Base-by-base conservation (phyloP, 179 eudicot species). In the Drosera spatulata region DNA sequence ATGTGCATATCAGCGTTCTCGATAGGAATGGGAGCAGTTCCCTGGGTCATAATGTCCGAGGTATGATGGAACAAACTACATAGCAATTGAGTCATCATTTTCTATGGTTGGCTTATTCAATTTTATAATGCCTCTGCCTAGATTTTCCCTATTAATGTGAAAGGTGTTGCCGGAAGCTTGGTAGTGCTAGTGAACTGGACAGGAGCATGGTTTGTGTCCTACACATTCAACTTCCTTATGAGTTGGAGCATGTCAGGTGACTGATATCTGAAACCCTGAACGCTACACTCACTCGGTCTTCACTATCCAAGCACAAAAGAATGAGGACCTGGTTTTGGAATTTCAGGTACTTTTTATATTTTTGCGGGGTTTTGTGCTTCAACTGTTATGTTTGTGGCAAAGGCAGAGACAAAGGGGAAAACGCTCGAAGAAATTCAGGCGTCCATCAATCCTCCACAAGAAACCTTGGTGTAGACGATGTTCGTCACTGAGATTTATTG, bases 41-140 rank as follows among this genome's bases (percentile, higher is more conserved):
- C 86, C 42, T 85, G 88, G 88, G 81, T 83, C 53, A 82, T 85
- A 38, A 83, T 85, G 93, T 85, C 93, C 6, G 93, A 85, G 87
- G 93, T 85, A 74, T 69, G 39, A 1, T 15, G 38, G 12, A 13
- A 3, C 38, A 15, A 53, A 3, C 33, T 22, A 22, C 33, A 22
- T 22, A 22, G 33, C 33, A 22, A 22, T 22, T 0, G 33, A 22
- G 33, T 22, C 33, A 22, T 22, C 33, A 22, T 41, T 50, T 38
- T 33, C 9, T 12, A 42, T 2, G 8, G 33, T 51, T 41, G n/a
- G 10, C 9, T 6, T 22, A 22, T 22, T 22, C 33, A 22, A 22
- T 22, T 22, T 22, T 22, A 22, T 22, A 22, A 22, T 22, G 33
- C 33, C 10, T 49, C 41, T 43, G 3, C 47, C 50, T 66, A 90